Evolutionary conservation across 2,329 filamentous ascomycete species (phyloP), one percentile per base, ranked within the genome.

Genomic region (Arachnopeziza araneosa): DNA sequence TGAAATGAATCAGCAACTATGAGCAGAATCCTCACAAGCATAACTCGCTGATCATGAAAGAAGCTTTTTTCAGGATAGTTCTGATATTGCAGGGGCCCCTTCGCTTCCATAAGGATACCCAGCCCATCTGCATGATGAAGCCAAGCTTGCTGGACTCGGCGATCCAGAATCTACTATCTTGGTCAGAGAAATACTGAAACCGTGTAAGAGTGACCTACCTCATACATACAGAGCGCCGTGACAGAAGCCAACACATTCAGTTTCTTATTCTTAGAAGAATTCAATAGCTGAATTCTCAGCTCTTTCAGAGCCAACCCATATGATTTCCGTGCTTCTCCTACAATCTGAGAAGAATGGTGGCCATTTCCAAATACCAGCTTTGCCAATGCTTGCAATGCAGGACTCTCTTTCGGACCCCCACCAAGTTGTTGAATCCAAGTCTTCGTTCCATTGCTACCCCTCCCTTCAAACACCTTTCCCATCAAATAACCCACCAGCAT

Each of bases 201-300:
- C n/a, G 10, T 14, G 10, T 30, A 30, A 4, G 7, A 12, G 23
- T 1, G 21, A 49, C 23, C 4, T 61, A 59, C 60, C 56, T 61
- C 56, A 49, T 53, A 61, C 56, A 61, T 61, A 24, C 56, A 61
- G 6, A 61, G 24, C 36, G 56, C 53, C 19, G 60, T 59, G 8
- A 56, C 24, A 4, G 26, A 53, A 24, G 56, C 53, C n/a, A 58
- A 30, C 21, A 50, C 52, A 19, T 19, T 21, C 50, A 59, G 58
- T 19, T 24, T 22, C 50, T 24, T 30, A 30, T n/a, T 24, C 24
- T 24, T 24, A 12, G 19, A 24, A 2, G 26, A 9, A 44, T 54
- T 17, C 12, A 32, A 21, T 8, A 61, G 12, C 17, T 52, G 14
- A n/a, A 21, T 12, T 55, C 56, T 22, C 30, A 56, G 23, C 5